Percentiles rank a stretch among this genome's conserved stretches.
phyloP scores from a whole-genome alignment of 768 basidiomycete species.

The Nidularia sp. region DNA sequence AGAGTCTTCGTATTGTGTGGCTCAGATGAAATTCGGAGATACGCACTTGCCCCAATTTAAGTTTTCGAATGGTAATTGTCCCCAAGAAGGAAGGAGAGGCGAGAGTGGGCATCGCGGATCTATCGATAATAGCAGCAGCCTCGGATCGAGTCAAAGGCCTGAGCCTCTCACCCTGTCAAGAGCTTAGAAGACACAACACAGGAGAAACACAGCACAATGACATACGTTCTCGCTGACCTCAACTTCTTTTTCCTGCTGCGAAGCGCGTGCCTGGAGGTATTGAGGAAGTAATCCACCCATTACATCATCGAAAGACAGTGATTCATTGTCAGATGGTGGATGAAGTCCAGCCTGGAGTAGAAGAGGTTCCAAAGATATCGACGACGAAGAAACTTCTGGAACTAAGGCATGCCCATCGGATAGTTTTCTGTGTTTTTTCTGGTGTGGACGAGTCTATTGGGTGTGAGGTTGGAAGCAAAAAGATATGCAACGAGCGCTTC shows the following conservation, averaged over 20 bases:
- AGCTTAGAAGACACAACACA: constrained; percentile 2
- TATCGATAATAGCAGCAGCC: constrained; percentile 25
- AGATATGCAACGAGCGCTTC: no score
- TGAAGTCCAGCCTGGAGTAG: constrained; percentile 14
- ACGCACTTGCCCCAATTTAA: constrained; percentile 40
- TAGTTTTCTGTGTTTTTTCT: no score
- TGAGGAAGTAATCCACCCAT: constrained; percentile 24
- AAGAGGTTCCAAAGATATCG: constrained; percentile 8
- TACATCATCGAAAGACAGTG: constrained; percentile 21
- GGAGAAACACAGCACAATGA: not conserved
- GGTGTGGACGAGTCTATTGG: no score
- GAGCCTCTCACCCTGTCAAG: constrained; percentile 24
- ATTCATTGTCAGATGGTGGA: constrained; percentile 8
- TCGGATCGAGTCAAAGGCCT: constrained; percentile 41
- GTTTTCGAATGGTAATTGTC: constrained; percentile 34
- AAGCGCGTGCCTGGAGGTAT: constrained; percentile 16
- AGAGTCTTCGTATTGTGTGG: not conserved
- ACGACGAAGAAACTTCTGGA: constrained; percentile 11
- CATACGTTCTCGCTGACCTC: constrained; percentile 20
- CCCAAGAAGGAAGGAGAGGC: constrained; percentile 19
- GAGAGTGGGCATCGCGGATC: constrained; percentile 8
- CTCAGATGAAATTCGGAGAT: not conserved
- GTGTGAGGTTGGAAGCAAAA: no score
- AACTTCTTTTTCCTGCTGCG: constrained; percentile 9
- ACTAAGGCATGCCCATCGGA: no score